Evolutionary conservation across 192 early-diverging fungal species (phyloP), one percentile per base, ranked within the genome.

Genomic region (Coemansia sp.): DNA sequence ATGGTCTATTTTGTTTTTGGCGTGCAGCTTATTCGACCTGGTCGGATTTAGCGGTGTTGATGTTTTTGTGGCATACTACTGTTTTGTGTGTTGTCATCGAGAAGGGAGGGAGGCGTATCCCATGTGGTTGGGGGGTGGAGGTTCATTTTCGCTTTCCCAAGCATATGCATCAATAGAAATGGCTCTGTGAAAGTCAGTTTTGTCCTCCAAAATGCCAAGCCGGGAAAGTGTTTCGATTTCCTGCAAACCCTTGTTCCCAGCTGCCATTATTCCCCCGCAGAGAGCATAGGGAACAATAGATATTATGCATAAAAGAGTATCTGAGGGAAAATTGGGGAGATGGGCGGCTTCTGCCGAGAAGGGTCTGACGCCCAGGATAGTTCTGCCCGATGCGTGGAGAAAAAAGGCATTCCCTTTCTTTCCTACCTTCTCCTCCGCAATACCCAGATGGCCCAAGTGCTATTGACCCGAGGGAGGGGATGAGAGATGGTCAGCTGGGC

Each of bases 61-160:
- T 53, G 25, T 53, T 53, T 52, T 53, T 53, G 31, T 31, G 52
- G 26, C 52, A 16, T 53, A 53, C 52, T 53, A 53, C 52, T 53
- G 52, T 53, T 53, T 53, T 53, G 52, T 16, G 21, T 53, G 52
- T 53, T 53, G 25, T 31, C 52, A 31, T 53, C 52, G 28, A 53
- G 52, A 53, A 53, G 52, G 52, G 52, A 53, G 52, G 52, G 52
- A 53, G 52, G 52, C 52, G 52, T 53, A 53, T 53, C 52, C 52
- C 52, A 53, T 53, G 52, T 25, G 52, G 28, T 53, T 31, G 52
- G 26, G 52, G 26, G 11, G 48, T 2, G 23, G 23, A 11, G 23
- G 10, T 52, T 26, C 25, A 3, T 31, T 31, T 31, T 31, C 31
- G 31, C 31, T 31, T 52, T 20, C 13, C 42, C 25, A 52, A 26